These are phyloP conservation scores for Ustilago vetiveriae DNA, from an alignment of 1,284 basidiomycete genomes.

Conservation along the genomic window DNA sequence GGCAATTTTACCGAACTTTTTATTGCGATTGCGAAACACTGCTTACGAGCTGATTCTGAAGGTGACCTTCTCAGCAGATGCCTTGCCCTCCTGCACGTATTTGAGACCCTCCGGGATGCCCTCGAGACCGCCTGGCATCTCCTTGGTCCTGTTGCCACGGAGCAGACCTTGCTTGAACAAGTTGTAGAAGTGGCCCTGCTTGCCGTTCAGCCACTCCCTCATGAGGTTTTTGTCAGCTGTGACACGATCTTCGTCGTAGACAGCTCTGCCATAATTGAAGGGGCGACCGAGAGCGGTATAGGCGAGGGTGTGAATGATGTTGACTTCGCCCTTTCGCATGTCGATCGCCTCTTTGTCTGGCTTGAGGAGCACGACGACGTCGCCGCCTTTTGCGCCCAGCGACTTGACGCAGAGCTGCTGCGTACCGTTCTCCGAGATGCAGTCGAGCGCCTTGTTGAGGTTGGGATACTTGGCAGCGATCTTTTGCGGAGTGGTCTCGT, in stretches of 20 bases:
- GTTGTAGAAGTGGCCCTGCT: slow-evolving; percentile 47
- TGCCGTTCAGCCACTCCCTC: slow-evolving; percentile 48
- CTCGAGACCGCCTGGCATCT: slow-evolving; percentile 52
- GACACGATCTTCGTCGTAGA: slow-evolving; percentile 36
- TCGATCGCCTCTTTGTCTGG: slow-evolving; percentile 53
- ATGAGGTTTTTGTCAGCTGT: slow-evolving; percentile 31
- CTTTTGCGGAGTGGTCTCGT: slow-evolving; percentile 57
- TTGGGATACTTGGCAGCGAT: slow-evolving; percentile 59
- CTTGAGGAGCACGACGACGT: slow-evolving; percentile 56
- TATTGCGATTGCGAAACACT: no score
- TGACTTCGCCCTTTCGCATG: slow-evolving; percentile 51
- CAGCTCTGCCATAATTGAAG: slow-evolving; percentile 52
- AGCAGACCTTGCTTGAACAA: slow-evolving; percentile 48
- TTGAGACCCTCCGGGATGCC: slow-evolving; percentile 52
- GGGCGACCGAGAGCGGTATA: slow-evolving; percentile 54
- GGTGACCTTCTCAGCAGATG: slow-evolving; percentile 59
- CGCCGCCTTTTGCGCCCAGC: slow-evolving; percentile 48
- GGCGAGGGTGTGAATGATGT: slow-evolving; percentile 55
- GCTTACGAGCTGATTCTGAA: slow-evolving; percentile 39
- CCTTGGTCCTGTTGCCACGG: slow-evolving; percentile 53
- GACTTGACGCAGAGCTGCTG: slow-evolving; percentile 49
- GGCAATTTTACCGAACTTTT: no score
- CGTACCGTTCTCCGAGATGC: slow-evolving; percentile 61
- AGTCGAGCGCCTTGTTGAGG: slow-evolving; percentile 59
- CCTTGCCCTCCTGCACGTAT: slow-evolving; percentile 53